Conservation (phyloP, 495 filamentous ascomycete genomes). For the Penicillium pancosmium region DNA sequence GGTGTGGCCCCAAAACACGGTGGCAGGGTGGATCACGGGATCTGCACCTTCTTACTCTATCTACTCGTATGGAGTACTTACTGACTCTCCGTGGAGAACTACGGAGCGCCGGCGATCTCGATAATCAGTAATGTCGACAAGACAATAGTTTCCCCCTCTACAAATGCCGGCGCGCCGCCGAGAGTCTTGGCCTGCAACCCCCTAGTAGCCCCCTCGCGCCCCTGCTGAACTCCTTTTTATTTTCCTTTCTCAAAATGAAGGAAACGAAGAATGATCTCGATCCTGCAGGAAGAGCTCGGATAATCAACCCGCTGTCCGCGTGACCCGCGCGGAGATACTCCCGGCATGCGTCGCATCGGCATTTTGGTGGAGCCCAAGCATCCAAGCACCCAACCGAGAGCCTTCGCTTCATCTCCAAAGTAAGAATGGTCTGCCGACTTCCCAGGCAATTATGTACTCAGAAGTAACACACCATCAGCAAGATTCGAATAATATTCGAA, state of each 20-base stretch:
- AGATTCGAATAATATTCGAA: neutral
- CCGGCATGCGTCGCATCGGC: slow-evolving; percentile 4
- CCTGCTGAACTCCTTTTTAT: neutral
- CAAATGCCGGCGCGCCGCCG: slow-evolving; percentile 5
- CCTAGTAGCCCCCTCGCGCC: neutral
- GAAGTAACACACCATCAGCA: neutral
- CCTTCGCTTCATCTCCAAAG: neutral
- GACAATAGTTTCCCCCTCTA: slow-evolving; percentile 14
- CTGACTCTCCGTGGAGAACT: neutral
- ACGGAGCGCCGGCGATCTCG: neutral
- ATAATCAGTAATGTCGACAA: slow-evolving; percentile 7
- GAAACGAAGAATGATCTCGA: neutral
- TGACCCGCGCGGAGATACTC: neutral
- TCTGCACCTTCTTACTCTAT: slow-evolving; percentile 14
- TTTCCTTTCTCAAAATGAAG: too few species aligned
- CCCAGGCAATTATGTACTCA: neutral
- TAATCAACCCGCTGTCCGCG: neutral
- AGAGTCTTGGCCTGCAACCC: slow-evolving; percentile 12
- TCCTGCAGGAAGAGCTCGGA: neutral
- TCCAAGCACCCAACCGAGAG: slow-evolving; percentile 2
- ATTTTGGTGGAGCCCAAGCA: neutral
- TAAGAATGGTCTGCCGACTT: neutral
- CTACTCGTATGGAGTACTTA: too few species aligned
- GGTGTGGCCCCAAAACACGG: neutral
- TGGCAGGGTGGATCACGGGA: slow-evolving; percentile 1